phyloP scores from a whole-genome alignment of 2,329 filamentous ascomycete genomes.

The Ilyonectria destructans region DNA sequence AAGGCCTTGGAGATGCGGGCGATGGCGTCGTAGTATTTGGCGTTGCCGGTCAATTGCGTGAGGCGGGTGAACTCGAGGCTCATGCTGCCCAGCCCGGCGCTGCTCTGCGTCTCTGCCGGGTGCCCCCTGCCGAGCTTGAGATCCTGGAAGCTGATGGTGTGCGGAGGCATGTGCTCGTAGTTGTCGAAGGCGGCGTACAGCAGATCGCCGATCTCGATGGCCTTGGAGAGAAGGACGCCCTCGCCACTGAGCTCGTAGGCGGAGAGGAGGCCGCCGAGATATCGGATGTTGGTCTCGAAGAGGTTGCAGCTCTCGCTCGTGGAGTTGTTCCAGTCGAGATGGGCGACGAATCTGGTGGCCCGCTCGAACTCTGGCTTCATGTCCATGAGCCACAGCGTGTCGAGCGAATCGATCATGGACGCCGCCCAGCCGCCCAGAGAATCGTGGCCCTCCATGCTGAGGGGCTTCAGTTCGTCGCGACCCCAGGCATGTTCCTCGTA shows the following conservation, averaged over 20 bases:
- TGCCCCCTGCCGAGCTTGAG: slow-evolving; percentile 57
- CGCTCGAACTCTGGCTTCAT: slow-evolving; percentile 74
- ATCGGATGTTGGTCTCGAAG: slow-evolving; percentile 79
- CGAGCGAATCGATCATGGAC: slow-evolving; percentile 74
- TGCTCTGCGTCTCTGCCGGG: slow-evolving; percentile 50
- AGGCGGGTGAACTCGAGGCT: slow-evolving; percentile 75
- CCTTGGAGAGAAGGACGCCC: slow-evolving; percentile 70
- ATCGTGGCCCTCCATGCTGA: slow-evolving; percentile 65
- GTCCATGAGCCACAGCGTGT: slow-evolving; percentile 79
- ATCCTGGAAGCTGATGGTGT: slow-evolving; percentile 60
- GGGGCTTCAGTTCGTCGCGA: slow-evolving; percentile 72
- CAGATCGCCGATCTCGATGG: slow-evolving; percentile 73
- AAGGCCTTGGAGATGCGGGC: slow-evolving; percentile 71
- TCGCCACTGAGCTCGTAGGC: slow-evolving; percentile 78
- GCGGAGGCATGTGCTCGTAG: slow-evolving; percentile 73
- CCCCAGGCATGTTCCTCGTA: slow-evolving; percentile 75
- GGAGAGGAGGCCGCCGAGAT: slow-evolving; percentile 76
- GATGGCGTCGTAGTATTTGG: slow-evolving; percentile 74
- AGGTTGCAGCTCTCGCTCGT: slow-evolving; percentile 66
- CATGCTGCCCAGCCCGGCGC: slow-evolving; percentile 67
- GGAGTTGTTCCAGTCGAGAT: slow-evolving; percentile 65
- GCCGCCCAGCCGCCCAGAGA: slow-evolving; percentile 76
- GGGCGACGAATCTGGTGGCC: slow-evolving; percentile 69
- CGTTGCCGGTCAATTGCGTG: slow-evolving; percentile 73
- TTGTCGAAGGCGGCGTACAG: slow-evolving; percentile 78